Evolutionary conservation across 2,329 filamentous ascomycete species (phyloP), one percentile per base, ranked within the genome.

Genomic region (Fusarium marasasianum): DNA sequence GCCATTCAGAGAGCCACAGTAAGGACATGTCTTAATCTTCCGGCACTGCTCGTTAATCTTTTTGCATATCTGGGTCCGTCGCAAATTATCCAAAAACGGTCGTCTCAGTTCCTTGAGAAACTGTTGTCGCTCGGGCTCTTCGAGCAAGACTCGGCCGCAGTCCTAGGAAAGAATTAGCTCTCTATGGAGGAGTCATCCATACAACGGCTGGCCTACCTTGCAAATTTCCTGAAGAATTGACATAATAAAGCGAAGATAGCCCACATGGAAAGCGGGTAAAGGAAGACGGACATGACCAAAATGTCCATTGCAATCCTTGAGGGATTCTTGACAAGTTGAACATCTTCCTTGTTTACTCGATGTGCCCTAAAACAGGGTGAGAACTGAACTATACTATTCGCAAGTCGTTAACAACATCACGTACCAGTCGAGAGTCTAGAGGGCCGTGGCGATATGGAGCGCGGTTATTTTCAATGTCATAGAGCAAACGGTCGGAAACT

Each of bases 151-250:
- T 71, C 90, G 90, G 31, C 94, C 94, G 81, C 96, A 99, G 80
- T 95, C 91, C 86, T 91, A 51, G 6, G 2, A 20, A 8, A 33
- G 11, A 8, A 43, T 78, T 55, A 78, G 73, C 51, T 47, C 18
- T 31, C 33, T 47, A 18, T 11, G 22, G 18, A 37, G 7, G 6
- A 26, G 14, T 20, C 20, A 18, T 29, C 2, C 10, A 22, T 31
- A 22, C 43, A 45, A 22, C 24, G 20, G 12, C 35, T 26, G 38
- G 35, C 47, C 53, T 80, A 88, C 84, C 80, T 98, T 99, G 91
- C 96, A 99, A 74, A 99, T 97, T 79, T 96, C 93, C 81, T 98
- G 95, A 31, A 99, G 87, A 63, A 98, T 95, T 50, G 92, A 92
- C 80, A 97, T 96, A 73, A 96, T 94, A 81, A 97, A 95, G 81